phyloP scores from a whole-genome alignment of 2,329 filamentous ascomycete genomes.

The Colletotrichum simmondsii region DNA sequence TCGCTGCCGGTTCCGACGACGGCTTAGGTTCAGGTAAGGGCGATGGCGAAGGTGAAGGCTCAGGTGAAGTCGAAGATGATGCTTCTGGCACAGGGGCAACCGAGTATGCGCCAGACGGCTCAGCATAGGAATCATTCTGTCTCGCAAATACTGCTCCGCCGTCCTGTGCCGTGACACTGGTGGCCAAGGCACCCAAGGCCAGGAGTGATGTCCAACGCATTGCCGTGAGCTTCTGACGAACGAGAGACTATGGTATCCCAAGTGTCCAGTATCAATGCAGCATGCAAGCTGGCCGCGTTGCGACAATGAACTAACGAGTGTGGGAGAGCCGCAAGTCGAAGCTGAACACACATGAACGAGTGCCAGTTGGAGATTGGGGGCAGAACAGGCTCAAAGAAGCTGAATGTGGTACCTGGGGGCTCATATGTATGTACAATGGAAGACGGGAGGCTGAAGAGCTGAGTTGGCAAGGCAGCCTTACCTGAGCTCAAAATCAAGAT shows the following conservation, averaged over 20 bases:
- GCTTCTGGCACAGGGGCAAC: background rate
- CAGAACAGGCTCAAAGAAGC: constrained; percentile 16
- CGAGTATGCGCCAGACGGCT: background rate
- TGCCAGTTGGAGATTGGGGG: constrained; percentile 16
- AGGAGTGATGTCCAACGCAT: constrained; percentile 24
- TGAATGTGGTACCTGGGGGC: constrained; percentile 19
- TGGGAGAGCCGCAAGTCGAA: constrained; percentile 17
- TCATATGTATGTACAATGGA: constrained; percentile 32
- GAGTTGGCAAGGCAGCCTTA: constrained; percentile 27
- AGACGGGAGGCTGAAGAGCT: constrained; percentile 27
- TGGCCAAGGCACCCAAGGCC: constrained; percentile 19
- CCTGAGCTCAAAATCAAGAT: background rate
- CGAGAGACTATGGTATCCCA: constrained; percentile 9
- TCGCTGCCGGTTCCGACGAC: background rate
- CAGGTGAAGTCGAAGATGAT: background rate
- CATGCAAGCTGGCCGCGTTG: constrained; percentile 13
- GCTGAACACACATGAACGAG: constrained; percentile 13
- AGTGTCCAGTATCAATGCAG: constrained; percentile 7
- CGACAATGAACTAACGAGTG: constrained; percentile 20
- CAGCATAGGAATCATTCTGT: constrained; percentile 15
- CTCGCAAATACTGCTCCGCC: constrained; percentile 3
- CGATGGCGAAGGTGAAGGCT: background rate
- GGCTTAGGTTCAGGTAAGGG: background rate
- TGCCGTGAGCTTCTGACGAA: constrained; percentile 1
- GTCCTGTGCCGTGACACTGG: constrained; percentile 14